Conservation (phyloP, 805 yeast genomes). For the Kazachstania africana region DNA sequence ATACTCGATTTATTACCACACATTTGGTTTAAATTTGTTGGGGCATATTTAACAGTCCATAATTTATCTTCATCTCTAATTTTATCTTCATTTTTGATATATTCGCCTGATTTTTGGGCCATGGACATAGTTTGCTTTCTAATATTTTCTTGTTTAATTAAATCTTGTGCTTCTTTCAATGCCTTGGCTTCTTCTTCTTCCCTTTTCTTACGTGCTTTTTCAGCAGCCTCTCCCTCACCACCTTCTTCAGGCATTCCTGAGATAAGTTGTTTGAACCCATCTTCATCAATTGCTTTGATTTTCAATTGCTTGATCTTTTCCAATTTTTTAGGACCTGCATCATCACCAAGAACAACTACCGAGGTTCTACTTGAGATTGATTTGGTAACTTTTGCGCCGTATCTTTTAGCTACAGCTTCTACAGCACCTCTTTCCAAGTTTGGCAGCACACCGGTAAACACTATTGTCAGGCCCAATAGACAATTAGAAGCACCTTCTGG, state of each 20-base stretch:
- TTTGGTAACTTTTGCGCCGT: constrained; percentile 86
- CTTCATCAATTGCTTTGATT: constrained; percentile 77
- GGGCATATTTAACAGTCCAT: constrained; percentile 94
- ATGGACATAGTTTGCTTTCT: constrained; percentile 18
- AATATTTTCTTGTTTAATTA: constrained; percentile 35
- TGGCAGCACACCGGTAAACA: constrained; percentile 85
- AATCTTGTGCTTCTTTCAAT: constrained; percentile 37
- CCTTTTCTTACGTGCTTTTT: constrained; percentile 56
- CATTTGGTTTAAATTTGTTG: constrained; percentile 57
- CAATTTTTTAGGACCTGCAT: constrained; percentile 94
- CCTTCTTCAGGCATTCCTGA: constrained; percentile 83
- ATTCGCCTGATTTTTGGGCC: constrained; percentile 17
- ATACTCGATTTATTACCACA: constrained; percentile 86
- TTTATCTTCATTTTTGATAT: constrained; percentile 9
- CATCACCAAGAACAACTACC: constrained; percentile 83
- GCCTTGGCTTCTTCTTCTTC: constrained; percentile 54
- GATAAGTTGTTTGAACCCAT: constrained; percentile 68
- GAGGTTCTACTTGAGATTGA: constrained; percentile 79
- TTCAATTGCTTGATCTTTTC: constrained; percentile 60
- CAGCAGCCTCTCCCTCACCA: constrained; percentile 73
- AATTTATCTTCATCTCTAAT: constrained; percentile 41
- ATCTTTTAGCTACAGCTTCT: constrained; percentile 64
- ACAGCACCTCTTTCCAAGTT: constrained; percentile 64
- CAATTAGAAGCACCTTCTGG: constrained; percentile 85
- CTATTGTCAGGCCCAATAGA: constrained; percentile 77